phyloP scores from a whole-genome alignment of 2,329 filamentous ascomycete genomes.

The Neobulgaria alba region DNA sequence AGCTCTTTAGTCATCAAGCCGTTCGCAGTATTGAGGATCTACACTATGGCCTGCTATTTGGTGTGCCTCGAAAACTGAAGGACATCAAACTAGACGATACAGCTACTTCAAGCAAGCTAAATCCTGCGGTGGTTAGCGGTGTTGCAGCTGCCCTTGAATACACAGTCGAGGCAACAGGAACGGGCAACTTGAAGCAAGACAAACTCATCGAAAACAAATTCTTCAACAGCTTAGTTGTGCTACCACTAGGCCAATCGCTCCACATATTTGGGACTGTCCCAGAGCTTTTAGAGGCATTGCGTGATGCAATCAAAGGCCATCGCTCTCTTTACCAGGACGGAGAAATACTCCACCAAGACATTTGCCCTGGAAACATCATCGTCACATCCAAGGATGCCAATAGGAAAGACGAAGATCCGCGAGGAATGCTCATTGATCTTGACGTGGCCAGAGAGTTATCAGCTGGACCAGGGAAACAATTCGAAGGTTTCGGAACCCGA shows the following conservation, averaged over 20 bases:
- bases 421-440: neutral
- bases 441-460: neutral
- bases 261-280: constrained; percentile 21
- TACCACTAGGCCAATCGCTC: constrained; percentile 25
- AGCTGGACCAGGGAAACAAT: neutral
- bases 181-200: constrained; percentile 11
- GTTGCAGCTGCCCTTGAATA: neutral
- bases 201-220: constrained; percentile 26
- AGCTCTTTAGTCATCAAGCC: neutral
- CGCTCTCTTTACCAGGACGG: neutral
- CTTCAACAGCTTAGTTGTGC: constrained; percentile 27
- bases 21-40: neutral
- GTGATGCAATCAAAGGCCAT: constrained; percentile 5
- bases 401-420: neutral
- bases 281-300: constrained; percentile 30
- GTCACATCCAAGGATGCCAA: neutral
- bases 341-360: neutral
- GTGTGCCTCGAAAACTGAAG: neutral
- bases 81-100: neutral
- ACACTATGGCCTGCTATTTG: neutral
- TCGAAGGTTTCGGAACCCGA: neutral
- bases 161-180: constrained; percentile 10
- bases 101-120: neutral
- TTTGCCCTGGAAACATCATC: neutral
- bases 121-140: neutral